A percentile compares a stretch with the other conserved stretches of the same genome.
Evolutionary conservation across 1,284 basidiomycete species (phyloP).

Genomic region (Phenoliferia sp.): DNA sequence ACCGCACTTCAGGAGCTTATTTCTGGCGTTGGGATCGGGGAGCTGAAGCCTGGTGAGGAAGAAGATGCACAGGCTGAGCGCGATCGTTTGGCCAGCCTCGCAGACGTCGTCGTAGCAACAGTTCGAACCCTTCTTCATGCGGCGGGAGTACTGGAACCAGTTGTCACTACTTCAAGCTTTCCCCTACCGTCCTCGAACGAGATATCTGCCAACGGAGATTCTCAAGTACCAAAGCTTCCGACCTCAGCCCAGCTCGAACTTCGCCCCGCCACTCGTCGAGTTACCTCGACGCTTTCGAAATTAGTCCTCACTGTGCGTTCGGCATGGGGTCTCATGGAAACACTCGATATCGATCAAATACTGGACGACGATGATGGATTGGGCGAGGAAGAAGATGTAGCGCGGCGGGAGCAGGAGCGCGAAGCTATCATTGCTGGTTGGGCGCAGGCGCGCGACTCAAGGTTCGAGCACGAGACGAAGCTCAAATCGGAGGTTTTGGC

Average conservation of each 20-base stretch:
- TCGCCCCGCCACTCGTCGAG: slow-evolving; percentile 44
- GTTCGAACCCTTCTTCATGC: slow-evolving; percentile 49
- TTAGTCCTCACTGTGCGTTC: slow-evolving; percentile 47
- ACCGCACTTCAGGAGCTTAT: slow-evolving; percentile 15
- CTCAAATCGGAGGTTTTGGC: slow-evolving; percentile 31
- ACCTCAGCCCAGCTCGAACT: slow-evolving; percentile 37
- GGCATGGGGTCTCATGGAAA: slow-evolving; percentile 37
- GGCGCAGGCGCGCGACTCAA: background rate
- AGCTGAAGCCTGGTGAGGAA: background rate
- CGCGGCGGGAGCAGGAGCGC: slow-evolving; percentile 12
- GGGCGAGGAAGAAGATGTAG: slow-evolving; percentile 13
- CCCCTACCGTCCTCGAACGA: slow-evolving; percentile 15
- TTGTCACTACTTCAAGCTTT: slow-evolving; percentile 2
- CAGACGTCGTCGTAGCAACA: slow-evolving; percentile 55
- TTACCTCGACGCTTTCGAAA: slow-evolving; percentile 48
- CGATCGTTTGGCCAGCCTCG: slow-evolving; percentile 12
- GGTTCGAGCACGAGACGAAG: slow-evolving; percentile 31
- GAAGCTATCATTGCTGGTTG: slow-evolving; percentile 13
- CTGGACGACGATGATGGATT: slow-evolving; percentile 27
- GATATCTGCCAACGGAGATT: slow-evolving; percentile 2
- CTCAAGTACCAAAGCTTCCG: slow-evolving; percentile 8
- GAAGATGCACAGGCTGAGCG: slow-evolving; percentile 7
- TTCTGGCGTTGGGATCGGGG: slow-evolving; percentile 1
- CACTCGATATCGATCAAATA: slow-evolving; percentile 30
- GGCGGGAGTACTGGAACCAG: slow-evolving; percentile 30